phyloP scores from a whole-genome alignment of 345 rosid genomes.

The Ceriops decandra region DNA sequence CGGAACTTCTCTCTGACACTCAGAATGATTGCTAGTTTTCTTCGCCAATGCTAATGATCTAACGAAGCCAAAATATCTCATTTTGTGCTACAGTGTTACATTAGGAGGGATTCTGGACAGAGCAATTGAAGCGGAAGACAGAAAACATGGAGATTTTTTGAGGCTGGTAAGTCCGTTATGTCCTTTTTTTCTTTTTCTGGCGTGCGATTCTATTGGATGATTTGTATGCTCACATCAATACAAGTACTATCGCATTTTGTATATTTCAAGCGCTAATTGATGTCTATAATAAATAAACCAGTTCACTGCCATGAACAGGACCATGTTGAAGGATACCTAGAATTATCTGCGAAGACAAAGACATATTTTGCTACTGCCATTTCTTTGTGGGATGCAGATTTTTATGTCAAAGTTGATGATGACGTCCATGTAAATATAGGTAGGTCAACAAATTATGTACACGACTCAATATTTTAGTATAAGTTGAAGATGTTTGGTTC shows the following conservation, averaged over 20 bases:
- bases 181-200: neutral
- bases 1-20: too few relatives aligned
- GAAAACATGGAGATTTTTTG: constrained; percentile 86
- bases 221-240: neutral
- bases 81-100: constrained; percentile 52
- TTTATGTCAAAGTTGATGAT: constrained; percentile 95
- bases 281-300: neutral
- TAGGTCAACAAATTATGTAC: constrained; percentile 9
- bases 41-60: too few relatives aligned
- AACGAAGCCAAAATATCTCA: too few relatives aligned
- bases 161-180: constrained; percentile 51
- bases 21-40: too few relatives aligned
- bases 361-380: constrained; percentile 87
- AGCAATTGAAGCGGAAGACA: constrained; percentile 88
- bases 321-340: constrained; percentile 95
- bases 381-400: constrained; percentile 91
- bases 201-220: constrained; percentile 7
- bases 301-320: constrained; percentile 46
- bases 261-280: neutral
- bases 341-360: constrained; percentile 95
- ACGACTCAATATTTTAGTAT: neutral
- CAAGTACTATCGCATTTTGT: neutral
- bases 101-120: constrained; percentile 89
- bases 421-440: constrained; percentile 99
- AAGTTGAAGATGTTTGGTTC: neutral